A percentile compares a stretch with the other conserved stretches of the same genome.
phyloP scores from a whole-genome alignment of 768 basidiomycete genomes.

The Suillus discolor region DNA sequence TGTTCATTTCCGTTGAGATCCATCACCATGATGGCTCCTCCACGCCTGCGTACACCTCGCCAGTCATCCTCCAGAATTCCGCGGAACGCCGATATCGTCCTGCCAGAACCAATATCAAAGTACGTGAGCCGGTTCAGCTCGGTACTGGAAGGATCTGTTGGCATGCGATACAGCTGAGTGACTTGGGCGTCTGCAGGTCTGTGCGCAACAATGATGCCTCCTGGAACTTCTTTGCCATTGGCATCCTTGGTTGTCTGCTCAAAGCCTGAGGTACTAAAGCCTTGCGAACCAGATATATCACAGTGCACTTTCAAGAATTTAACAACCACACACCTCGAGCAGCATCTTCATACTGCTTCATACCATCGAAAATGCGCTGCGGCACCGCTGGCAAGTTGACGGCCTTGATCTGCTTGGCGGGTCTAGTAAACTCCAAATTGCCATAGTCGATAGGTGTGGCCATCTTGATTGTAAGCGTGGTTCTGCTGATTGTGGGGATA shows the following conservation, averaged over 20 bases:
- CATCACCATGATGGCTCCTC: constrained; percentile 41
- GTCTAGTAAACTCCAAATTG: constrained; percentile 37
- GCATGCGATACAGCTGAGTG: constrained; percentile 38
- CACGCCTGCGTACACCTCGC: constrained; percentile 38
- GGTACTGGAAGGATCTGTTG: constrained; percentile 25
- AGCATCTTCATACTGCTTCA: constrained; percentile 43
- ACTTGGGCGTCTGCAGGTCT: constrained; percentile 43
- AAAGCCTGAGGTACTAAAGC: constrained; percentile 31
- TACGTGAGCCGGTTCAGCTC: constrained; percentile 39
- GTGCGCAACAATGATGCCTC: constrained; percentile 38
- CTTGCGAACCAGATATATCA: constrained; percentile 15
- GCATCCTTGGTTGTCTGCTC: constrained; percentile 22
- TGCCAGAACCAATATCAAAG: constrained; percentile 42
- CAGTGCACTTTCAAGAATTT: background rate
- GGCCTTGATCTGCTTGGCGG: constrained; percentile 41
- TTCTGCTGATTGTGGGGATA: background rate
- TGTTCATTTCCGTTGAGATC: constrained; percentile 43
- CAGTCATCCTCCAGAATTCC: constrained; percentile 43
- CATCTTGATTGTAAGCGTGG: constrained; percentile 16
- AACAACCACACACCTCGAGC: constrained; percentile 28
- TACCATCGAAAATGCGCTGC: constrained; percentile 34
- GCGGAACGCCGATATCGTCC: constrained; percentile 35
- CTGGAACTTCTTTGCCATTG: constrained; percentile 14
- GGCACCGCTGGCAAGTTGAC: constrained; percentile 37
- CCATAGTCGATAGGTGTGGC: constrained; percentile 28